phyloP scores from a whole-genome alignment of 192 early-diverging fungal genomes.

The Pecoramyces ruminantium region DNA sequence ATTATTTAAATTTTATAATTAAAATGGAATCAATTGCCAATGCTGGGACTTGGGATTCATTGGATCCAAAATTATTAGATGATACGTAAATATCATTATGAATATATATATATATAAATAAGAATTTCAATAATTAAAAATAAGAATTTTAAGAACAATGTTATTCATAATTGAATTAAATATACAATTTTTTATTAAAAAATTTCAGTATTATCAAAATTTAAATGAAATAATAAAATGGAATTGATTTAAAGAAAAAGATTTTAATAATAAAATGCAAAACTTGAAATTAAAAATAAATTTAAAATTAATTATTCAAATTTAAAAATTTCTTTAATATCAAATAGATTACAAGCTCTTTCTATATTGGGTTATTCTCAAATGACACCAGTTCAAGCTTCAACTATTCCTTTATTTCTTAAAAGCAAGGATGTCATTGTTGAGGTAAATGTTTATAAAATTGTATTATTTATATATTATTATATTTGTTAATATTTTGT shows the following conservation, averaged over 20 bases:
- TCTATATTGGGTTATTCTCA: slow-evolving; percentile 50
- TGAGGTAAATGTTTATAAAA: slow-evolving; percentile 25
- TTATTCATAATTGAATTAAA: neutral
- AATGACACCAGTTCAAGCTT: slow-evolving; percentile 90
- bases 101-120: neutral
- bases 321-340: neutral
- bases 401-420: slow-evolving; percentile 79
- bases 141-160: neutral
- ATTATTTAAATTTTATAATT: neutral
- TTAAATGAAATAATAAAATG: no score
- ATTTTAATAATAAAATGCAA: no score
- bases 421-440: slow-evolving; percentile 91
- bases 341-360: slow-evolving; percentile 30
- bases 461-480: neutral
- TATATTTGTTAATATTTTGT: neutral
- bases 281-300: no score
- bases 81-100: neutral
- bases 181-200: no score
- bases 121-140: neutral
- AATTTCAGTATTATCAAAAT: no score
- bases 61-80: slow-evolving; percentile 36
- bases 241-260: no score
- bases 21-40: slow-evolving; percentile 4
- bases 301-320: neutral
- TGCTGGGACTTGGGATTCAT: slow-evolving; percentile 42